Conservation (phyloP, 179 eudicot genomes). For the Spergularia azorica region DNA sequence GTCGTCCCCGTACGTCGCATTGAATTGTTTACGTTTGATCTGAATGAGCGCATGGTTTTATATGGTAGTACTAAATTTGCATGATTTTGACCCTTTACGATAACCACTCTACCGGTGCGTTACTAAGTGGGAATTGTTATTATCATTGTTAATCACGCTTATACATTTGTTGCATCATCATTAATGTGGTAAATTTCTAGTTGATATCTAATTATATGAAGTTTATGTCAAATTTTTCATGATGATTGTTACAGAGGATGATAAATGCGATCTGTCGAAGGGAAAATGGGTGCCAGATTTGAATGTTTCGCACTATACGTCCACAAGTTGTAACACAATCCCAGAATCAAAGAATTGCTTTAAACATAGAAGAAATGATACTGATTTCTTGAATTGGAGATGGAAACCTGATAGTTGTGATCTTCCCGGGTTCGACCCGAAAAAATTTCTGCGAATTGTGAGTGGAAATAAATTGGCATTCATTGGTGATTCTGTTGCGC, state of each 20-base stretch:
- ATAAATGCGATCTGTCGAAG: constrained; percentile 50
- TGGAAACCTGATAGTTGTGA: constrained; percentile 68
- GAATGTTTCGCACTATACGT: constrained; percentile 44
- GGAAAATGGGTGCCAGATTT: constrained; percentile 55
- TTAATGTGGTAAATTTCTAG: no score
- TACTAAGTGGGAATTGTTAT: background rate
- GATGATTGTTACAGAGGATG: constrained; percentile 15
- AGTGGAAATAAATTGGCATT: constrained; percentile 57
- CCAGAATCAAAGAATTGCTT: constrained; percentile 63
- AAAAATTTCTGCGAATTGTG: constrained; percentile 37
- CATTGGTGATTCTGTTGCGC: constrained; percentile 69
- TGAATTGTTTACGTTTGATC: no score
- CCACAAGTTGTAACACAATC: constrained; percentile 49
- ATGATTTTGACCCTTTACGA: background rate
- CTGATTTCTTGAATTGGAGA: constrained; percentile 57
- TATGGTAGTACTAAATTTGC: background rate
- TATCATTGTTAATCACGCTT: background rate
- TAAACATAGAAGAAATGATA: constrained; percentile 57
- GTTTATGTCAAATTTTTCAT: background rate
- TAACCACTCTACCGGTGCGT: background rate
- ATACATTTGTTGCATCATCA: background rate
- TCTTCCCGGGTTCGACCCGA: constrained; percentile 53
- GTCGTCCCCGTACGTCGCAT: no score
- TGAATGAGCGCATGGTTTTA: no score
- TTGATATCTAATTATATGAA: no score